Conservation (phyloP, 2,329 filamentous ascomycete genomes). For the Phaeophleospora eucalypticola region DNA sequence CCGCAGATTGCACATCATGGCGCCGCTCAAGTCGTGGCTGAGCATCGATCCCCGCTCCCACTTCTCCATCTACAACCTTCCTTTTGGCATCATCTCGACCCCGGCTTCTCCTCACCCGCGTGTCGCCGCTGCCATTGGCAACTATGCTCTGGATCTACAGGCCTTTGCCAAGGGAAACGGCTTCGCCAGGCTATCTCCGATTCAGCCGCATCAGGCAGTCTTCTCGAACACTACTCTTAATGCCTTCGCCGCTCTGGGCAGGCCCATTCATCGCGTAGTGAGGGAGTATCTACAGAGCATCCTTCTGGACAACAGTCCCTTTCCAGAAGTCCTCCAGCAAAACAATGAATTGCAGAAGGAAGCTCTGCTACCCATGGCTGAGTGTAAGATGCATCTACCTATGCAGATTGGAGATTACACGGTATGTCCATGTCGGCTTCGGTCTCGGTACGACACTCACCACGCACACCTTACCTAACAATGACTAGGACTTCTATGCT, state of each 20-base stretch:
- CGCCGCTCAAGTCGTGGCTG: constrained; percentile 52
- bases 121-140: constrained; percentile 68
- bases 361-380: constrained; percentile 56
- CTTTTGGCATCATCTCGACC: constrained; percentile 76
- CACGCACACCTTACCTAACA: neutral
- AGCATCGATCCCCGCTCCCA: constrained; percentile 57
- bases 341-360: constrained; percentile 56
- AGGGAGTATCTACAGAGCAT: constrained; percentile 65
- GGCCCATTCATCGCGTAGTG: constrained; percentile 63
- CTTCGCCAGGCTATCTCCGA: constrained; percentile 55
- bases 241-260: constrained; percentile 68
- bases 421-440: constrained; percentile 8
- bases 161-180: constrained; percentile 57
- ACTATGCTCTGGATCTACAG: constrained; percentile 65
- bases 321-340: constrained; percentile 59
- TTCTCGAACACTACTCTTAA: constrained; percentile 66
- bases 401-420: constrained; percentile 74
- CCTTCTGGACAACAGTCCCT: constrained; percentile 56
- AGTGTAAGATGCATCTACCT: constrained; percentile 65
- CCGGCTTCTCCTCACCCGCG: constrained; percentile 53
- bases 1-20: too few relatives aligned
- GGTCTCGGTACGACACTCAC: neutral
- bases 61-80: constrained; percentile 76
- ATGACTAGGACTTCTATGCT: constrained; percentile 71
- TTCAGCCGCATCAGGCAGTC: constrained; percentile 56